Evolutionary conservation across 2,329 filamentous ascomycete genomes (phyloP), one percentile per base, ranked within the genome.

Genomic region (Cytospora mali): DNA sequence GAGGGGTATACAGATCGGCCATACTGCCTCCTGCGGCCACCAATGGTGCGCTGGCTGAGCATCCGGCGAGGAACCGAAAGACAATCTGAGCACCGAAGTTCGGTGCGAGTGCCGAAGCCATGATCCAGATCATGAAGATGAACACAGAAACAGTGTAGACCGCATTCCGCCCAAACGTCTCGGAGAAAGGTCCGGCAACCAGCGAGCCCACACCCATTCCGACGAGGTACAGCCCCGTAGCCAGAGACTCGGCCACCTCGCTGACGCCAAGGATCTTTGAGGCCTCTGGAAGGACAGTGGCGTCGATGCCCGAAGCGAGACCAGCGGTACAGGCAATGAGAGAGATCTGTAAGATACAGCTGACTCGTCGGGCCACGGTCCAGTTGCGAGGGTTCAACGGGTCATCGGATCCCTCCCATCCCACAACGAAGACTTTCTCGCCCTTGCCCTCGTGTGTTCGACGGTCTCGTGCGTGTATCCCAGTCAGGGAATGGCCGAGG

Each of bases 291-390:
- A 83, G 65, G 1, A 81, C 79, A 0, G 76, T 76, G 0, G 81
- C 80, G 60, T 85, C 82, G 48, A 86, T 84, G 0, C 81, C 79
- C 4, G 80, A 82, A 0, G 83, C 82, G 1, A 79, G 74, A 4
- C 78, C 78, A 0, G 85, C 81, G 0, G 82, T 76, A 29, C 81
- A 79, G 0, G 76, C 82, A 31, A 87, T 81, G 2, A 73, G 58
- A 0, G 77, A 76, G 4, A 82, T 77, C 16, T 80, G 71, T 0
- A 80, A 55, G 0, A 78, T 81, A 1, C 75, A 74, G 6, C 71
- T 67, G 6, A 80, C 66, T 1, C 78, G 74, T 7, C 69, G 71
- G 3, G 63, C 54, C 28, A 64, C 33, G 6, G 69, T 66, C 71
- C 73, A 79, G 48, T 78, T 78, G 25, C 71, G 70, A 3, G 78